phyloP scores from a whole-genome alignment of 352 stramenopile species.

The Thalassiosira exigua region DNA sequence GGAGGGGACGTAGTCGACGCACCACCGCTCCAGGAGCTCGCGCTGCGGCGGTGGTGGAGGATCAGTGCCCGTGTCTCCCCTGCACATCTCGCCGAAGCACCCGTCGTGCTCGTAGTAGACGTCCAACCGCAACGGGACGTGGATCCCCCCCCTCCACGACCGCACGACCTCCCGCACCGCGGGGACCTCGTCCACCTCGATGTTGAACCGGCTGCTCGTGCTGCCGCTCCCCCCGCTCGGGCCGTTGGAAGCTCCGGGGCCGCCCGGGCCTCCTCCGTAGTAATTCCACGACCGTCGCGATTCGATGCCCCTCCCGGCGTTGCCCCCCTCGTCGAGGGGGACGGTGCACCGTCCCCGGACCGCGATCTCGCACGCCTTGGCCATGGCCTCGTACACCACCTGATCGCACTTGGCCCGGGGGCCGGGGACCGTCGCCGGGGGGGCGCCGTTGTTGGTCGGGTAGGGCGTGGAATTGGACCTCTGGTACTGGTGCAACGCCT shows the following conservation, averaged over 20 bases:
- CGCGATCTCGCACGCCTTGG: constrained; percentile 83
- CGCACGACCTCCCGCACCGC: constrained; percentile 61
- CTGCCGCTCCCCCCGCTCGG: no score
- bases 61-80: not conserved
- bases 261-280: not conserved
- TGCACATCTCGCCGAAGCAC: not conserved
- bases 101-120: constrained; percentile 84
- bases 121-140: constrained; percentile 79
- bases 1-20: constrained; percentile 72
- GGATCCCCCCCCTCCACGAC: constrained; percentile 56
- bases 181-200: constrained; percentile 74
- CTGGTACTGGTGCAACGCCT: constrained; percentile 9
- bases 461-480: constrained; percentile 12
- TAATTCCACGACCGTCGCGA: not conserved
- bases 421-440: constrained; percentile 5
- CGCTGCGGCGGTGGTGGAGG: constrained; percentile 13
- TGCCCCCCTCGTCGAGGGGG: constrained; percentile 2
- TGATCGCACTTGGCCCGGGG: constrained; percentile 81
- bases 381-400: constrained; percentile 84
- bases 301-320: not conserved
- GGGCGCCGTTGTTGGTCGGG: not conserved
- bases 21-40: constrained; percentile 83
- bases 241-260: not conserved
- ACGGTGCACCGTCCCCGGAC: constrained; percentile 66
- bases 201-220: constrained; percentile 70